Evolutionary conservation across 169 alveolate genomes (phyloP).

Genomic region (Eimeria sp.): DNA sequence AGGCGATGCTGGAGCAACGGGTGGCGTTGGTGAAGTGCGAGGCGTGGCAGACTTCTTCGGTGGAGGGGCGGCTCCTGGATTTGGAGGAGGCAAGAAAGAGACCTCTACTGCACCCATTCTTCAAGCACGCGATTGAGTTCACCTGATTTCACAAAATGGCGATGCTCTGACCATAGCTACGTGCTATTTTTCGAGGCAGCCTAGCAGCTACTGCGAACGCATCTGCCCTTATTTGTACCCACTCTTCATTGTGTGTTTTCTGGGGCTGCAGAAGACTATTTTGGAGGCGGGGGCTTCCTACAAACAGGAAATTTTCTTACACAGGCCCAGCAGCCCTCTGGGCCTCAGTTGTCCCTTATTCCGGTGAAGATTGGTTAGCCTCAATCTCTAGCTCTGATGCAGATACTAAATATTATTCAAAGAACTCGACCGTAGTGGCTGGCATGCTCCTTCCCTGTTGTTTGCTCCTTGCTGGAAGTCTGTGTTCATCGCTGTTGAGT

Average conservation of each 20-base stretch:
- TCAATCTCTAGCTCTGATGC: too few species aligned
- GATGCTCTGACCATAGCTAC: neutral
- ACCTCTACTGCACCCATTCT: neutral
- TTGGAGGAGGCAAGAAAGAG: slow-evolving; percentile 51
- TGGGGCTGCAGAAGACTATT: slow-evolving; percentile 23
- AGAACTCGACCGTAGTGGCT: neutral
- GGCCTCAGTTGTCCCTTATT: slow-evolving; percentile 38
- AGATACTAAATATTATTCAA: too few species aligned
- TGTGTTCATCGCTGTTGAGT: neutral
- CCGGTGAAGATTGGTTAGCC: slow-evolving; percentile 54
- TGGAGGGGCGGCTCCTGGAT: slow-evolving; percentile 67
- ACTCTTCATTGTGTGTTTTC: neutral
- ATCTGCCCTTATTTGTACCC: neutral
- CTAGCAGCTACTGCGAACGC: neutral
- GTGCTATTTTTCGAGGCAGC: neutral
- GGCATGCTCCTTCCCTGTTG: too few species aligned
- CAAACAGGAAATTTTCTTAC: slow-evolving; percentile 47
- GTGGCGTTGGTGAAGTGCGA: slow-evolving; percentile 14
- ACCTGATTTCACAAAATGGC: neutral
- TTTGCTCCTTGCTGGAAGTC: neutral
- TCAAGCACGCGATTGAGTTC: neutral
- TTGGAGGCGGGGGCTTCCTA: slow-evolving; percentile 53
- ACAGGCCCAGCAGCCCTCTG: slow-evolving; percentile 52
- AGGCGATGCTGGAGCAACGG: slow-evolving; percentile 12
- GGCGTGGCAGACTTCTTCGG: slow-evolving; percentile 69